phyloP scores from a whole-genome alignment of 2,329 filamentous ascomycete genomes.

The Elsinoe arachidis region DNA sequence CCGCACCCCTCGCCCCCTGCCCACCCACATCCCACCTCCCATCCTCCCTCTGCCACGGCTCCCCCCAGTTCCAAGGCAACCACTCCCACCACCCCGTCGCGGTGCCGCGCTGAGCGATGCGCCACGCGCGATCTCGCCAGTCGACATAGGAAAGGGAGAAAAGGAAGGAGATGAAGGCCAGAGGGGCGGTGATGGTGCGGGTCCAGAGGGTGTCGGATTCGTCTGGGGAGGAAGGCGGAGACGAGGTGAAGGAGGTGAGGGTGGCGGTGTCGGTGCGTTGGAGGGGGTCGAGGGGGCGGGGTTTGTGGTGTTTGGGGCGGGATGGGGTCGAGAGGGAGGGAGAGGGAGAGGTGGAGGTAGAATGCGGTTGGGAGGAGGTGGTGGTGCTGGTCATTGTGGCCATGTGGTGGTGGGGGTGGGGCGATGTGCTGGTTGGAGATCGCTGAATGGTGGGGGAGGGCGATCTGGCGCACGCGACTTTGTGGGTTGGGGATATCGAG shows the following conservation, averaged over 20 bases:
- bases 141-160: conserved; percentile 8
- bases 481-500: not conserved
- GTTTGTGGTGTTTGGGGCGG: not conserved
- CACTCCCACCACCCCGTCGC: not conserved
- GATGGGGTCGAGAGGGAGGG: not conserved
- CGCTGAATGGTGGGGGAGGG: not conserved
- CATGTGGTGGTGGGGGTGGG: not conserved
- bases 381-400: conserved; percentile 11
- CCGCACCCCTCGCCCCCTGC: conserved; percentile 4
- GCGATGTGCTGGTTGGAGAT: not conserved
- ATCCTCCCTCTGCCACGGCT: conserved; percentile 4
- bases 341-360: not conserved
- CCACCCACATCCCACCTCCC: conserved; percentile 3
- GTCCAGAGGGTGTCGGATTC: not conserved
- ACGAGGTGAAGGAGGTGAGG: not conserved
- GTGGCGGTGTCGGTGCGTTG: not conserved
- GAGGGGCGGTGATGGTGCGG: not conserved
- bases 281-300: not conserved
- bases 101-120: not conserved
- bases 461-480: not conserved
- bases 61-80: not conserved
- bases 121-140: conserved; percentile 5
- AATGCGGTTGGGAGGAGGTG: not conserved
- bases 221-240: not conserved
- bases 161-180: conserved; percentile 9